Base-by-base conservation (phyloP, 805 yeast genomes). In the Metschnikowia henanensis region DNA sequence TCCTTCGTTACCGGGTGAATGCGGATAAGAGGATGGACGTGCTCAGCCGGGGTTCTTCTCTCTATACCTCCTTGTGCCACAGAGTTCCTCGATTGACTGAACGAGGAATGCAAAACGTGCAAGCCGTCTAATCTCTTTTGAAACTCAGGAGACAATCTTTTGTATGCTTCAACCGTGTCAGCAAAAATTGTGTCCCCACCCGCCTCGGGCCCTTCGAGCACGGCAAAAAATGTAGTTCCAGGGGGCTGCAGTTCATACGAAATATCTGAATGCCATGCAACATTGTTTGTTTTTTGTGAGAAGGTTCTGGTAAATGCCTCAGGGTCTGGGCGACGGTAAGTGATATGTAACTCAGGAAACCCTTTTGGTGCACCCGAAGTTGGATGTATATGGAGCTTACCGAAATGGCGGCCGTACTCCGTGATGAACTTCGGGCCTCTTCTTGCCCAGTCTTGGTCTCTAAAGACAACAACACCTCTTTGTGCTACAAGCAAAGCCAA, bases 311-410 rank as follows among this genome's bases (percentile, higher is more conserved):
- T 60, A 19, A 65, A 56, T 35, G 61, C 69, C 20, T 55, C 56
- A 22, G 57, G 50, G 31, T 61, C 59, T 4, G 65, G 56, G 25
- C 70, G 57, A 37, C 68, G 49, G 56, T 64, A 65, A 5, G 68
- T 63, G 25, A 65, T 59, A 53, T 65, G 70, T 40, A 66, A 56
- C 40, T 65, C 64, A 8, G 70, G 71, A 39, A 35, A 49, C n/a
- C 8, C 61, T 9, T 39, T 42, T 18, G 72, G 72, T 12, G 70
- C 61, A 2, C 70, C 72, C 15, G 68, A 59, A 5, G 75, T 71
- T 32, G 79, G 77, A 46, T 76, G 79, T 41, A 71, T 63, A 53
- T 76, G 79, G 31, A 72, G 56, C 5, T 60, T 62, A 13, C 73
- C 73, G 43, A 52, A 68, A 51, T 68, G 56, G 30, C 54, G 58